Percentiles rank a stretch among this genome's conserved stretches.
Evolutionary conservation across 208 protist genomes (phyloP).

Genomic region (Trypanosoma platydactyli): DNA sequence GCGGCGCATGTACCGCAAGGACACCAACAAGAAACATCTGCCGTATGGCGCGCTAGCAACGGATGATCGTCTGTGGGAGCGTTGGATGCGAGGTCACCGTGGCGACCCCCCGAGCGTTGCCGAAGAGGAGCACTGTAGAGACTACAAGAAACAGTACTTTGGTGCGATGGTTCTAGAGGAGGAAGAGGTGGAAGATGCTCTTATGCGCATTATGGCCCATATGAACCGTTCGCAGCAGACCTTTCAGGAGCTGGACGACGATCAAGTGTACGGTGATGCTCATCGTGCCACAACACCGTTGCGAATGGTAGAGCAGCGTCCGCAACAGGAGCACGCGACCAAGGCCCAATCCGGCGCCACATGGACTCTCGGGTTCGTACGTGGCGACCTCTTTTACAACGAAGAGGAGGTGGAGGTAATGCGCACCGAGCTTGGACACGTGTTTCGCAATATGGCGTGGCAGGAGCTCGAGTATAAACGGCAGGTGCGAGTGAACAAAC

Average conservation of each 20-base stretch:
- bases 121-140: constrained; percentile 80
- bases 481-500: constrained; percentile 85
- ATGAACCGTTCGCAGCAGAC: constrained; percentile 78
- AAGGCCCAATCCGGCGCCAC: constrained; percentile 66
- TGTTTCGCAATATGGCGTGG: constrained; percentile 91
- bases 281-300: constrained; percentile 69
- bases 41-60: constrained; percentile 85
- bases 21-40: constrained; percentile 82
- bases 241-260: constrained; percentile 87
- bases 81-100: constrained; percentile 87
- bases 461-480: constrained; percentile 90
- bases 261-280: constrained; percentile 83
- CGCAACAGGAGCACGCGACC: constrained; percentile 60
- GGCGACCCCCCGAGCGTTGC: constrained; percentile 79
- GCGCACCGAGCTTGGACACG: constrained; percentile 79
- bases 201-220: constrained; percentile 88
- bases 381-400: constrained; percentile 91
- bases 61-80: constrained; percentile 85
- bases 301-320: constrained; percentile 64
- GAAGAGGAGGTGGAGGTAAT: constrained; percentile 91
- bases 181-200: constrained; percentile 87
- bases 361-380: constrained; percentile 85
- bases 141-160: constrained; percentile 87
- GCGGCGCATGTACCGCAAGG: constrained; percentile 84
- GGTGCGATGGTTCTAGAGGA: constrained; percentile 85